Evolutionary conservation across 495 filamentous ascomycete genomes (phyloP), one percentile per base, ranked within the genome.

Genomic region (Aeminium ludgeri): DNA sequence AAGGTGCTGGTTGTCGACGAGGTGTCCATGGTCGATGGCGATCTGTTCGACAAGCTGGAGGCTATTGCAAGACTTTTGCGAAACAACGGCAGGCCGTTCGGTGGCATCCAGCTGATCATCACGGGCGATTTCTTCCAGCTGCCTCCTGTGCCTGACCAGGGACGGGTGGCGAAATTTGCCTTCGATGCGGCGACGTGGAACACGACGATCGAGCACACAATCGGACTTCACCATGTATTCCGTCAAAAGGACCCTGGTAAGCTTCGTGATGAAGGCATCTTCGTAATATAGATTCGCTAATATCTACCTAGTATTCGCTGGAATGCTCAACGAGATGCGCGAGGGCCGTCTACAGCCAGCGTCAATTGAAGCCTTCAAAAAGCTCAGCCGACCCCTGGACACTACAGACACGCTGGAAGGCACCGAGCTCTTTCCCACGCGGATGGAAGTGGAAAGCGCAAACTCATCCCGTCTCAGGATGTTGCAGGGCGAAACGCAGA

Each of bases 71-170:
- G 87, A 33, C 68, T 62, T 1, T 64, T 78, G 6, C 71, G 83
- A 34, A 93, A 85, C 51, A 95, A 93, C 55, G 89, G 84, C 8
- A 68, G 82, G 6, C 79, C 91, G 0, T 97, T 94, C 63, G 89
- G 89, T 38, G 89, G 91, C 6, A 96, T 97, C 34, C 89, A 97
- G 54, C 69, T 97, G 23, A 72, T 97, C 31, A 82, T 97, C 35
- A 96, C 91, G 0, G 89, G 89, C 2, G 89, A 97, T 55, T 97
- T 96, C 59, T 97, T 96, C 59, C 89, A 97, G 59, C 58, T 97
- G 11, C 89, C 89, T 3, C 89, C 89, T 1, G 89, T 97, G 1
- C 86, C 89, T 3, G 86, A 92, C 5, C 66, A 69, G 38, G 75
- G 73, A 27, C 70, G 72, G 33, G 65, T 76, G 11, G 69, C 76